A percentile compares a stretch with the other conserved stretches of the same genome.
These are phyloP conservation scores for Cladosporium velox DNA, from an alignment of 2,329 filamentous ascomycete genomes.

Conservation along the genomic window DNA sequence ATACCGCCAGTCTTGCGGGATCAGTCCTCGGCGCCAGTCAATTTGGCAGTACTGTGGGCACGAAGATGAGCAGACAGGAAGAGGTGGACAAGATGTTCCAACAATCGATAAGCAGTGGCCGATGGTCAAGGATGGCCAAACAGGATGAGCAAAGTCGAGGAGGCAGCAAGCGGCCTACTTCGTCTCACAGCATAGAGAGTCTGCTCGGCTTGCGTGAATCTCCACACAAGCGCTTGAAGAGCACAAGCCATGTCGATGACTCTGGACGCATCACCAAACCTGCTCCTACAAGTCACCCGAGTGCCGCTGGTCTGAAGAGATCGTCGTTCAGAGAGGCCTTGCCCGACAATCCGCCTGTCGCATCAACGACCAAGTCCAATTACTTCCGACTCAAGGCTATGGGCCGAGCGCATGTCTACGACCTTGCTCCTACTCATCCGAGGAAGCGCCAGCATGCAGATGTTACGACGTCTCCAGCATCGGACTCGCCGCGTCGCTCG, in stretches of 20 bases:
- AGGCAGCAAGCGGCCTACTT: conserved; percentile 32
- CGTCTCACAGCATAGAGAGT: conserved; percentile 27
- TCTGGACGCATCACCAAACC: conserved; percentile 28
- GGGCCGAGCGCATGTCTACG: conserved; percentile 44
- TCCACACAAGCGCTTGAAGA: conserved; percentile 36
- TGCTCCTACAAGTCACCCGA: conserved; percentile 19
- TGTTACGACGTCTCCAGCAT: conserved; percentile 3
- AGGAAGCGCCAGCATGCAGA: conserved; percentile 13
- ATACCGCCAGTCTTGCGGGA: conserved; percentile 26
- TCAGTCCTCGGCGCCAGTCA: conserved; percentile 5
- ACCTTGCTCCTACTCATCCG: conserved; percentile 11
- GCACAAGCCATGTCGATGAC: conserved; percentile 31
- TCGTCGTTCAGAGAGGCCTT: conserved; percentile 36
- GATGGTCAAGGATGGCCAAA: conserved; percentile 16
- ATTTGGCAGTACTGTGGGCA: conserved; percentile 2
- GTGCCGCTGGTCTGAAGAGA: conserved; percentile 29
- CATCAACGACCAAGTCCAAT: conserved; percentile 51
- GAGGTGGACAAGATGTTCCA: conserved; percentile 30
- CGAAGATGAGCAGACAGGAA: conserved; percentile 18
- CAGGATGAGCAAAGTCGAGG: conserved; percentile 23
- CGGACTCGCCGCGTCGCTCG: not conserved
- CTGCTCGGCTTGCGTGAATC: conserved; percentile 1
- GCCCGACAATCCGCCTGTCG: conserved; percentile 30
- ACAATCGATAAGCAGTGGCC: conserved; percentile 19
- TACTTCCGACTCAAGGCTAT: conserved; percentile 55